Evolutionary conservation across 768 basidiomycete genomes (phyloP).

Genomic region (Pleurotus pulmonarius): DNA sequence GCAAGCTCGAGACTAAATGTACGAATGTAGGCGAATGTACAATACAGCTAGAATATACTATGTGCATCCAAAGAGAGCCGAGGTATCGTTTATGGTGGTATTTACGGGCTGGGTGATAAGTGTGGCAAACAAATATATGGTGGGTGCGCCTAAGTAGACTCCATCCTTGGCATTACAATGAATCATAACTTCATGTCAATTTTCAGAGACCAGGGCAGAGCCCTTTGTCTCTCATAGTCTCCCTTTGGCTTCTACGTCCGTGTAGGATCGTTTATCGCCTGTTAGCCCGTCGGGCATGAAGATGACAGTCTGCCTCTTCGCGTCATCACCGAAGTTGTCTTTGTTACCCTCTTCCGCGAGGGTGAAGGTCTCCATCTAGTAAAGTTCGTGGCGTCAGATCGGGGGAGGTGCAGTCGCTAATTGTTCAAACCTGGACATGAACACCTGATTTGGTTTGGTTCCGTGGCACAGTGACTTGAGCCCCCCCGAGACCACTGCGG

Average conservation of each 20-base stretch:
- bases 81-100: too few species aligned
- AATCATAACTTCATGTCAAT: too few species aligned
- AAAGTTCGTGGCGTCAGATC: neutral
- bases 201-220: too few species aligned
- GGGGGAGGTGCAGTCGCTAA: neutral
- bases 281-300: slow-evolving; percentile 2
- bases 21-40: too few species aligned
- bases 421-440: slow-evolving; percentile 2
- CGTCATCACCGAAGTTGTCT: neutral
- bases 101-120: too few species aligned
- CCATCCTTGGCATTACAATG: too few species aligned
- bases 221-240: neutral
- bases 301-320: slow-evolving; percentile 2
- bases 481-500: neutral
- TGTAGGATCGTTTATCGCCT: neutral
- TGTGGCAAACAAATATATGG: too few species aligned
- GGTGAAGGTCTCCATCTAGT: slow-evolving; percentile 10
- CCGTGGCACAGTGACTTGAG: neutral
- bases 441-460: slow-evolving; percentile 4
- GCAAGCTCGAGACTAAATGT: too few species aligned
- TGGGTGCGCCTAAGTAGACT: too few species aligned
- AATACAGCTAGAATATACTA: too few species aligned
- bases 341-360: slow-evolving; percentile 9
- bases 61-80: too few species aligned
- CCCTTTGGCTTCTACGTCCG: slow-evolving; percentile 4